Conservation (phyloP, 768 basidiomycete genomes). For the Cystofilobasidium ferigula region DNA sequence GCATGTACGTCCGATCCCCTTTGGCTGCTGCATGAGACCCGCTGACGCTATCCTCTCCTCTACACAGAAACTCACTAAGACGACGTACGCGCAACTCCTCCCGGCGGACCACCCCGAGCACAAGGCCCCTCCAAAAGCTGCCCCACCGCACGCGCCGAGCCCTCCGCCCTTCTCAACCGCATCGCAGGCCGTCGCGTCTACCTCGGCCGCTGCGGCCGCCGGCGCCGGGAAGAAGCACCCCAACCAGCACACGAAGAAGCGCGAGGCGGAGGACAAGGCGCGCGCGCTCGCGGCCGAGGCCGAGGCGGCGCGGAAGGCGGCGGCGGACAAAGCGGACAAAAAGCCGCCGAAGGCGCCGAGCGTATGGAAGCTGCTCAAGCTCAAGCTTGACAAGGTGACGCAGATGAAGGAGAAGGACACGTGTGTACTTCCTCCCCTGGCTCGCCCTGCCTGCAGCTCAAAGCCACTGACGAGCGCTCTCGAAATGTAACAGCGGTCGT, state of each 20-base stretch:
- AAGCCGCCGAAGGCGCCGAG: conserved; percentile 11
- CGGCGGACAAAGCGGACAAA: not conserved
- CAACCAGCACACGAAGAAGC: conserved; percentile 5
- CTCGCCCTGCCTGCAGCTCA: conserved; percentile 44
- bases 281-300: conserved; percentile 1
- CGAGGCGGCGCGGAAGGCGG: not conserved
- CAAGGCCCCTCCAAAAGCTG: not conserved
- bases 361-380: conserved; percentile 43
- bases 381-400: conserved; percentile 59
- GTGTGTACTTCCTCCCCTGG: not conserved
- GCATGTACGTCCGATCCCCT: conserved; percentile 46
- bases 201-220: conserved; percentile 41
- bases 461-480: not conserved
- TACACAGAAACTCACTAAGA: conserved; percentile 43
- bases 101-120: not conserved
- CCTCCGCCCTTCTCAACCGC: not conserved
- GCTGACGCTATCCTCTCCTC: not conserved
- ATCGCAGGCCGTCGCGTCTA: not conserved
- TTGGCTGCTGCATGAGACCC: not conserved
- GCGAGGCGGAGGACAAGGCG: not conserved
- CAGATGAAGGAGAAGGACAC: conserved; percentile 58
- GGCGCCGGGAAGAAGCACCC: conserved; percentile 27
- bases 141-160: not conserved
- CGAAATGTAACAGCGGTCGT: conserved; percentile 44
- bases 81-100: conserved; percentile 6